Base-by-base conservation (phyloP, 768 basidiomycete genomes). In the Trametes cinnabarina region DNA sequence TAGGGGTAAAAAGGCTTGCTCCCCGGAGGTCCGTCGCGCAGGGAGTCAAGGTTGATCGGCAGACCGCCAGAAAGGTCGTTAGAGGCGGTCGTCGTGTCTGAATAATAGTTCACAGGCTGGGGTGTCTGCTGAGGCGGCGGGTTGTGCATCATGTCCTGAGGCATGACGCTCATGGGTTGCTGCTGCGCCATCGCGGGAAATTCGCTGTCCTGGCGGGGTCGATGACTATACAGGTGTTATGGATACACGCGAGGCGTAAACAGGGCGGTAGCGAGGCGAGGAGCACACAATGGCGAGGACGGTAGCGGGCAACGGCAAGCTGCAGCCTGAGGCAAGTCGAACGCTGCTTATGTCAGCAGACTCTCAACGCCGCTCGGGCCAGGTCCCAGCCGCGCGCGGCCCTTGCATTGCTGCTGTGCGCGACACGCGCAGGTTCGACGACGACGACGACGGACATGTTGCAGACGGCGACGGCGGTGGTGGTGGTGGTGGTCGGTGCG, bases 1-100 rank as follows among this genome's bases (percentile, higher is more conserved):
- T 94, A 94, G 2, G 91, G 92, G 67, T 94, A 94, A 67, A 93
- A 92, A 6, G 91, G 91, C 71, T 94, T 94, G 70, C 85, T 90
- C 46, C 92, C 91, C 7, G 92, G 90, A 2, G 91, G 92, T 0
- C 92, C 90, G 68, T 94, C 91, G 51, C 91, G 80, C 55, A 93
- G 77, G 3, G 91, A 92, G 71, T 92, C 90, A 23, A 93, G 86
- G 68, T 90, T 93, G 67, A 93, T 90, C 49, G 90, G 90, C 30
- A 92, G 78, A 22, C 90, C 90, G 22, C 90, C 90, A 8, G 89
- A 89, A 60, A 92, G 80, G 76, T 92, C 90, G 67, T 79, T 86
- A 61, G 86, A 85, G 62, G 63, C 68, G 15, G 60, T 61, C 30
- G 50, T 56, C 32, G 55, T 56, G 82, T 88, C 88, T 50, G 90